A percentile compares a stretch with the other conserved stretches of the same genome.
phyloP scores from a whole-genome alignment of 169 alveolate species.

The Condylostoma magnum region DNA sequence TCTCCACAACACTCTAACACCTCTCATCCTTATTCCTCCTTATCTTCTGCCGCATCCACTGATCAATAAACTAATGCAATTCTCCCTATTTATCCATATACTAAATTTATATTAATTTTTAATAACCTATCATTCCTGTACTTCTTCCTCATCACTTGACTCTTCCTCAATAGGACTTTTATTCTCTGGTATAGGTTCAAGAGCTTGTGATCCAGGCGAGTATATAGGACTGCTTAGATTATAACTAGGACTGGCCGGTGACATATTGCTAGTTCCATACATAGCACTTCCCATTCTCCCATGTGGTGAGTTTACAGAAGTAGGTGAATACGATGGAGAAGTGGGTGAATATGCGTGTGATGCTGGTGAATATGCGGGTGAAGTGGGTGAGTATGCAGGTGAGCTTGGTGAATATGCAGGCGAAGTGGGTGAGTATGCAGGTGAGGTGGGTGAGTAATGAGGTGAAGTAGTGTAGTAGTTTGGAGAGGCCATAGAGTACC shows the following conservation, averaged over 20 bases:
- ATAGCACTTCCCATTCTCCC: not conserved
- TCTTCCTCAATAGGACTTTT: constrained; percentile 17
- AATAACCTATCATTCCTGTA: not conserved
- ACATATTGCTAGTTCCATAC: not conserved
- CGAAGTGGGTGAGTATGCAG: constrained; percentile 59
- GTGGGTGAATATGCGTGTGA: constrained; percentile 82
- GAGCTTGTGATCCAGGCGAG: constrained; percentile 7
- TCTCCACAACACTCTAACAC: too few relatives aligned
- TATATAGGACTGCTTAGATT: constrained; percentile 3
- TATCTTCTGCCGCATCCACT: too few relatives aligned
- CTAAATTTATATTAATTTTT: too few relatives aligned
- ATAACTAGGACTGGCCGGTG: constrained; percentile 22
- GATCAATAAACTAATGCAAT: too few relatives aligned
- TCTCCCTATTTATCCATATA: too few relatives aligned
- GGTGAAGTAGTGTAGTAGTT: constrained; percentile 73
- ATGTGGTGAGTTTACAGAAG: constrained; percentile 37
- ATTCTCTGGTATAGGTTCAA: not conserved
- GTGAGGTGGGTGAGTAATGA: constrained; percentile 89
- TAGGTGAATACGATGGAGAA: constrained; percentile 87
- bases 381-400: constrained; percentile 66
- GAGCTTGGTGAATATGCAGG: constrained; percentile 71
- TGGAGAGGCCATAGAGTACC: too few relatives aligned
- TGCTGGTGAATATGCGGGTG: constrained; percentile 72
- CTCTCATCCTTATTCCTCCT: too few relatives aligned
- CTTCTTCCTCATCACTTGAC: constrained; percentile 7